Evolutionary conservation across 208 protist genomes (phyloP), one percentile per base, ranked within the genome.

Genomic region (Naegleria fowleri): DNA sequence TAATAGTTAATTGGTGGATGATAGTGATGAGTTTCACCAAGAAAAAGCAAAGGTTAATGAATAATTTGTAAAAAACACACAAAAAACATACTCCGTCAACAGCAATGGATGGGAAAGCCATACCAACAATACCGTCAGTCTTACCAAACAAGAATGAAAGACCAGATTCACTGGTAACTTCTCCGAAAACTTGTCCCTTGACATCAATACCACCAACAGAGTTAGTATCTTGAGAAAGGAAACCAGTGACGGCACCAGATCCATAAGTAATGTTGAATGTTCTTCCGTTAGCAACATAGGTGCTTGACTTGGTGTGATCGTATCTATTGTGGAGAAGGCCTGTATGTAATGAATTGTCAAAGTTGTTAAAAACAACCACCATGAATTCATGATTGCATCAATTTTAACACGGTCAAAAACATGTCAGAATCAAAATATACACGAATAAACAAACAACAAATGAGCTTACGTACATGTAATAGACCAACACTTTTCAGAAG

Each of bases 251-350:
- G 16, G 94, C 93, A 67, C 98, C 98, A 93, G 94, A 96, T 90
- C 98, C 98, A 92, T 99, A 99, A 92, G 93, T 92, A 91, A 98
- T 98, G 41, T 94, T 91, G 93, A 98, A 98, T 38, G 90, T 76
- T 4, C 93, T 95, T 41, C 97, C 97, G 88, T 98, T 96, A 5
- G 95, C 90, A 58, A 92, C 75, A 92, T 98, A 97, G 7, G 97
- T 96, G 19, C 92, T 94, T 85, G 96, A 98, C 59, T 91, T 91
- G 40, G 75, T 88, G 9, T 92, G 88, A 91, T 98, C 91, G 93
- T 98, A 98, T 92, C 96, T 96, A 91, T 91, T 76, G 91, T 97
- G 95, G 13, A 96, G 83, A 39, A 86, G 83, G 43, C 43, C 43
- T 48, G 43, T 9, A 48, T 48, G n/a, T n/a, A n/a, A n/a, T n/a